phyloP scores from a whole-genome alignment of 2,329 filamentous ascomycete species.

The Nemania diffusa region DNA sequence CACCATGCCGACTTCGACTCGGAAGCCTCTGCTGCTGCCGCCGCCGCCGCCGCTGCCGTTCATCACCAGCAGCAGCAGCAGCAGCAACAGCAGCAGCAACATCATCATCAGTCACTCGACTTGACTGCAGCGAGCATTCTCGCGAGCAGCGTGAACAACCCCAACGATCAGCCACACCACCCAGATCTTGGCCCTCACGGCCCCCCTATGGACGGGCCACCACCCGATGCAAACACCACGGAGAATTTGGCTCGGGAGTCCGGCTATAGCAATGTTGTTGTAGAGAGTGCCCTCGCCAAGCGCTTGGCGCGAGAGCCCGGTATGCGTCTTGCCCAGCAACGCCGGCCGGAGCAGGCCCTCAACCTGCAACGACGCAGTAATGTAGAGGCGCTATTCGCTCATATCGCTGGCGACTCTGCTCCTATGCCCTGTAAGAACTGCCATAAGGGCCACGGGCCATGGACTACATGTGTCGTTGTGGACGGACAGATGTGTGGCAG shows the following conservation, averaged over 20 bases:
- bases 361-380: slow-evolving; percentile 69
- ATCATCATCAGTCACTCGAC: slow-evolving; percentile 50
- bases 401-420: slow-evolving; percentile 63
- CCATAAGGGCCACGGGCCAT: slow-evolving; percentile 68
- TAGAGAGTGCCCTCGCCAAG: slow-evolving; percentile 66
- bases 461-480: slow-evolving; percentile 68
- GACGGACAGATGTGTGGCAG: slow-evolving; percentile 70
- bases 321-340: slow-evolving; percentile 62
- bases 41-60: slow-evolving; percentile 48
- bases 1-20: slow-evolving; percentile 44
- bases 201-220: slow-evolving; percentile 38
- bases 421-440: slow-evolving; percentile 68
- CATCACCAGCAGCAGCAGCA: slow-evolving; percentile 45
- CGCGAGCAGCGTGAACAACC: slow-evolving; percentile 47
- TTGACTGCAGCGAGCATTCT: slow-evolving; percentile 48
- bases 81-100: slow-evolving; percentile 49
- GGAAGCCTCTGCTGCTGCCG: slow-evolving; percentile 49
- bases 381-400: slow-evolving; percentile 67
- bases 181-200: slow-evolving; percentile 43
- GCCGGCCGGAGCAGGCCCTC: slow-evolving; percentile 63
- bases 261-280: slow-evolving; percentile 59
- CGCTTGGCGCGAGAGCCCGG: slow-evolving; percentile 62
- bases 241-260: slow-evolving; percentile 59
- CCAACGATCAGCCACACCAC: slow-evolving; percentile 46
- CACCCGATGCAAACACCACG: slow-evolving; percentile 52